These are phyloP conservation scores for Zygosaccharomyces sapae DNA, from an alignment of 1,139 yeast species.

Conservation along the genomic window DNA sequence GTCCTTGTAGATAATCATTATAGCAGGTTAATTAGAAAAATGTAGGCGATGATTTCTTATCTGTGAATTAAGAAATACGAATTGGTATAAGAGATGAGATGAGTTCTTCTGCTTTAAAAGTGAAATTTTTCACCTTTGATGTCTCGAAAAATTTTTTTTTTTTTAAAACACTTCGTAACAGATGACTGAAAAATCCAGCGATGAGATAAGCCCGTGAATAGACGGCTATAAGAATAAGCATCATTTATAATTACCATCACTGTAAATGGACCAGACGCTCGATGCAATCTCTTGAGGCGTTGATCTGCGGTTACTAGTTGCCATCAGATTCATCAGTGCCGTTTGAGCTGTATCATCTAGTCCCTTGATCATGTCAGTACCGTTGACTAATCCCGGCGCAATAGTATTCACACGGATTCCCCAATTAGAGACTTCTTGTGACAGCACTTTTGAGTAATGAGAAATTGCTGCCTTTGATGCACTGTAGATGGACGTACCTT, in stretches of 20 bases:
- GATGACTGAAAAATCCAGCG: neutral
- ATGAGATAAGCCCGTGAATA: constrained; percentile 2
- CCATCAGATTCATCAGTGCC: constrained; percentile 8
- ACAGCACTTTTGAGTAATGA: constrained; percentile 62
- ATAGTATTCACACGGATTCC: constrained; percentile 59
- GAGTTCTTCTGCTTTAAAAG: constrained; percentile 2
- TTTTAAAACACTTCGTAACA: neutral
- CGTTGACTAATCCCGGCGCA: constrained; percentile 67
- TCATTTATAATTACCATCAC: neutral
- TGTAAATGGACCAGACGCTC: constrained; percentile 13
- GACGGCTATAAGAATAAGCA: neutral
- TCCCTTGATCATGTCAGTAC: constrained; percentile 60
- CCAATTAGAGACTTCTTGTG: constrained; percentile 53
- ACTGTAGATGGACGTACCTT: constrained; percentile 73
- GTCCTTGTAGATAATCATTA: constrained; percentile 51
- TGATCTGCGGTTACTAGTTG: neutral
- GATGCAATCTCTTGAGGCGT: constrained; percentile 12
- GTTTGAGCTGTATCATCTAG: constrained; percentile 15
- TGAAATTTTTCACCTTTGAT: constrained; percentile 7
- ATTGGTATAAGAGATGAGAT: constrained; percentile 3
- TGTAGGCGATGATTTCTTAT: neutral
- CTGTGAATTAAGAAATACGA: neutral
- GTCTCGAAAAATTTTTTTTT: neutral
- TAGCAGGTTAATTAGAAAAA: neutral
- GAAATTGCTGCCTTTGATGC: constrained; percentile 80